Conservation (phyloP, 495 filamentous ascomycete species). For the Tuber microsphaerosporum region DNA sequence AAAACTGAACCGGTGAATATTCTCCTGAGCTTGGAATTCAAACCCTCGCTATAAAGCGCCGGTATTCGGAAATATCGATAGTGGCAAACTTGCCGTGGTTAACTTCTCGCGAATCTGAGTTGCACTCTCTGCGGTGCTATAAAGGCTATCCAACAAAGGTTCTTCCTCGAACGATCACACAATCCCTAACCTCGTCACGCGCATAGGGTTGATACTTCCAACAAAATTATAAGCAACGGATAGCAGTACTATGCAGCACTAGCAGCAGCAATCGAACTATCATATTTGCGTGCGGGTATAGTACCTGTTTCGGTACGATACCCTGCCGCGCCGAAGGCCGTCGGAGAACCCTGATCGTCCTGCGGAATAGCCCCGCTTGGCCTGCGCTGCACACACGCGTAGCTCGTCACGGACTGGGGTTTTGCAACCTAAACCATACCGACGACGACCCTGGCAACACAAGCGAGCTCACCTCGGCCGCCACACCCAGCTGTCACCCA, state of each 20-base stretch:
- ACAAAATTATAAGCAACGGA: not conserved
- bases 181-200: not conserved
- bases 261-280: not conserved
- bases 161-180: not conserved
- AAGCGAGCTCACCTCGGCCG: not conserved
- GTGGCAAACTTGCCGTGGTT: not conserved
- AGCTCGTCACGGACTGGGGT: not conserved
- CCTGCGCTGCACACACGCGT: not conserved
- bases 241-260: not conserved
- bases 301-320: not conserved
- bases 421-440: not conserved
- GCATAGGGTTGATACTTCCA: not conserved
- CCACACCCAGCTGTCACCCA: not conserved
- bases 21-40: not conserved
- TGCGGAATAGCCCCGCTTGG: not conserved
- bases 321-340: not conserved
- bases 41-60: not conserved
- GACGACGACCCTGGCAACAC: not conserved
- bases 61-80: not conserved
- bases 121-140: not conserved
- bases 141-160: not conserved
- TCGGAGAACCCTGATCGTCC: not conserved
- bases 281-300: not conserved
- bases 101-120: not conserved
- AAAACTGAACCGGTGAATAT: not conserved